Conservation (phyloP, 1,139 yeast genomes). For the Candida labiduridarum region DNA sequence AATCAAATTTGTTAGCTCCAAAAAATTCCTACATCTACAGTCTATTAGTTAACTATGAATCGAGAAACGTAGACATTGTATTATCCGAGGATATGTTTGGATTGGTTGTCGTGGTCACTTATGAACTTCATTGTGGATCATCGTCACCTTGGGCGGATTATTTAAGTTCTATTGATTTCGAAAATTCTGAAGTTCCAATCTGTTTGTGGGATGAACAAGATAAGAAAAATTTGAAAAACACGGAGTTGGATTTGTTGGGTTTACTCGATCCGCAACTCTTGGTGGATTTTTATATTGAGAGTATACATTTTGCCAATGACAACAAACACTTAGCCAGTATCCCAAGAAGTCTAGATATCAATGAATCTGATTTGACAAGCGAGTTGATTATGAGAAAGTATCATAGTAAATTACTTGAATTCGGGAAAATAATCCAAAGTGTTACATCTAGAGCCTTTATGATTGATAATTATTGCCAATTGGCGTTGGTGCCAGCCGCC, state of each 20-base stretch:
- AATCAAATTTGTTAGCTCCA: constrained; percentile 54
- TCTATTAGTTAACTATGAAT: constrained; percentile 55
- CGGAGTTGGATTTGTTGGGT: constrained; percentile 68
- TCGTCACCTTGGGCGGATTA: constrained; percentile 79
- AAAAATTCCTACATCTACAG: constrained; percentile 70
- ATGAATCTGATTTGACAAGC: constrained; percentile 7
- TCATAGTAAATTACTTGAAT: constrained; percentile 32
- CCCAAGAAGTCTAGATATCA: constrained; percentile 40
- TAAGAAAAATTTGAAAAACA: constrained; percentile 53
- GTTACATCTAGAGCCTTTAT: constrained; percentile 81
- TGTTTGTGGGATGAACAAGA: constrained; percentile 64
- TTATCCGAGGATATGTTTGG: constrained; percentile 59
- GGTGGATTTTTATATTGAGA: constrained; percentile 52
- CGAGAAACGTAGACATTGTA: constrained; percentile 32
- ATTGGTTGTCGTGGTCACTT: constrained; percentile 67
- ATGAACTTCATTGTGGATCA: constrained; percentile 56
- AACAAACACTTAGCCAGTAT: constrained; percentile 29
- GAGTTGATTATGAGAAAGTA: constrained; percentile 9
- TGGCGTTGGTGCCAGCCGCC: constrained; percentile 87
- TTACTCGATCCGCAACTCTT: constrained; percentile 64
- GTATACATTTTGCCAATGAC: constrained; percentile 50
- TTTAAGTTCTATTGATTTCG: constrained; percentile 54
- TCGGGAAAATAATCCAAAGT: constrained; percentile 56
- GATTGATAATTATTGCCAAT: constrained; percentile 72
- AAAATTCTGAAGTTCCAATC: constrained; percentile 46